These are phyloP conservation scores for Erodium moschatum DNA, from an alignment of 441 rosid genomes.

Conservation along the genomic window DNA sequence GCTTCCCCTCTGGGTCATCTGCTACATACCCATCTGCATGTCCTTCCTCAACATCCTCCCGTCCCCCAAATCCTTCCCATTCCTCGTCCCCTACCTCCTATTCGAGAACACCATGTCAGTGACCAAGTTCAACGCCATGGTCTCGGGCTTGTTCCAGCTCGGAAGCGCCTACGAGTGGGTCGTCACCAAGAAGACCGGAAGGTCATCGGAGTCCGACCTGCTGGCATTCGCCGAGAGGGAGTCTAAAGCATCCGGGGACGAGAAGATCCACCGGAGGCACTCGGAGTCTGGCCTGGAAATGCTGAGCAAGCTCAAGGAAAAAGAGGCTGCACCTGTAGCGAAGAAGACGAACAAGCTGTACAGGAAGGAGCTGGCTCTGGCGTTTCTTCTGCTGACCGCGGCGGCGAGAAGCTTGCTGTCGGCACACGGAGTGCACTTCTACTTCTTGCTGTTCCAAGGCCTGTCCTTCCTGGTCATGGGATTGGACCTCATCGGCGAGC, in stretches of 20 bases:
- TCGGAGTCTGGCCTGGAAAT: conserved; percentile 66
- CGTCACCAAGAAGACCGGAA: conserved; percentile 81
- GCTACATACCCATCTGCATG: conserved; percentile 72
- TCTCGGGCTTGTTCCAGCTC: conserved; percentile 84
- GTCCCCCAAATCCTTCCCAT: conserved; percentile 69
- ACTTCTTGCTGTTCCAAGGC: conserved; percentile 83
- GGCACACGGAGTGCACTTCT: conserved; percentile 86
- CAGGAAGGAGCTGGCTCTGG: conserved; percentile 74
- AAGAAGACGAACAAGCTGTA: conserved; percentile 53
- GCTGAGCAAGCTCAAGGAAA: conserved; percentile 51
- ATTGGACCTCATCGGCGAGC: conserved; percentile 94
- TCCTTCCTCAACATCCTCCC: conserved; percentile 80
- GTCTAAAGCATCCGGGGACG: conserved; percentile 37
- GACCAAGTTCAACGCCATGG: conserved; percentile 90
- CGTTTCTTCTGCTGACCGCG: conserved; percentile 73
- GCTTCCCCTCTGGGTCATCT: conserved; percentile 78
- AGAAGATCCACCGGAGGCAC: conserved; percentile 54
- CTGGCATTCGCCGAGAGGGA: conserved; percentile 71
- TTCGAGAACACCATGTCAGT: conserved; percentile 57
- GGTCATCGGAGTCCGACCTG: conserved; percentile 77
- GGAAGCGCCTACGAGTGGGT: conserved; percentile 94
- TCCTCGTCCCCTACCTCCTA: conserved; percentile 58
- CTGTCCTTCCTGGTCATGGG: conserved; percentile 74
- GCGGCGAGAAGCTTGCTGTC: conserved; percentile 77
- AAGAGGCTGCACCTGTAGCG: conserved; percentile 24